phyloP scores from a whole-genome alignment of 352 stramenopile species.

The Globisporangium splendens region DNA sequence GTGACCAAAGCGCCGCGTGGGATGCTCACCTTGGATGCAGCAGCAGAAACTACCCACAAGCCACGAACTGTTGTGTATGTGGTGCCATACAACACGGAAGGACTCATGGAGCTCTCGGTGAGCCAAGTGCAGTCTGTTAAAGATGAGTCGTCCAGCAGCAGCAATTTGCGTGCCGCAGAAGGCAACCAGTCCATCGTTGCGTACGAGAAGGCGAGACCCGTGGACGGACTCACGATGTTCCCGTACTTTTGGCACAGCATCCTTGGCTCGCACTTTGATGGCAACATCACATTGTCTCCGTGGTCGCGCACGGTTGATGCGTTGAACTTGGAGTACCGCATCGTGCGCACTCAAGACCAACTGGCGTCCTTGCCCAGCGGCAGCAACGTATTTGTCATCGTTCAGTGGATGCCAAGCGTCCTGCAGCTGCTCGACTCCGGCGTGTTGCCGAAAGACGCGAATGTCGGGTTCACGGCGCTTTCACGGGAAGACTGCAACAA shows the following conservation, averaged over 20 bases:
- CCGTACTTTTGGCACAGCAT: slow-evolving; percentile 61
- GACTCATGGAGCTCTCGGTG: slow-evolving; percentile 28
- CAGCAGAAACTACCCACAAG: slow-evolving; percentile 1
- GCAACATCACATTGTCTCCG: slow-evolving; percentile 17
- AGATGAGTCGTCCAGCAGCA: not conserved
- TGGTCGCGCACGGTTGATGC: slow-evolving; percentile 26
- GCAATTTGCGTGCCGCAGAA: not conserved
- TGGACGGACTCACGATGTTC: slow-evolving; percentile 53
- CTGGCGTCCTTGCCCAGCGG: slow-evolving; percentile 21
- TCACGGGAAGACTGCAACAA: slow-evolving; percentile 64
- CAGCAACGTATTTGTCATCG: slow-evolving; percentile 40
- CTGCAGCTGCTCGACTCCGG: slow-evolving; percentile 16
- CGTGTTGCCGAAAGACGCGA: slow-evolving; percentile 17
- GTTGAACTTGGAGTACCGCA: slow-evolving; percentile 30
- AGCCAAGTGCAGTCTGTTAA: slow-evolving; percentile 22
- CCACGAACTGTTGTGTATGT: slow-evolving; percentile 37
- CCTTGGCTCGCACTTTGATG: slow-evolving; percentile 39
- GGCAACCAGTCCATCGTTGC: not conserved
- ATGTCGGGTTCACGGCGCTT: slow-evolving; percentile 42
- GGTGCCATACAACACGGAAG: slow-evolving; percentile 39
- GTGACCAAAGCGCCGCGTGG: slow-evolving; percentile 13
- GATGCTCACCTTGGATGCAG: slow-evolving; percentile 29
- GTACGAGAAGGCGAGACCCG: slow-evolving; percentile 36
- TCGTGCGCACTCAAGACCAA: slow-evolving; percentile 37
- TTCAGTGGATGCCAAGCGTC: slow-evolving; percentile 30